These are phyloP conservation scores for Gautieria morchelliformis DNA, from an alignment of 768 basidiomycete species.

Conservation along the genomic window DNA sequence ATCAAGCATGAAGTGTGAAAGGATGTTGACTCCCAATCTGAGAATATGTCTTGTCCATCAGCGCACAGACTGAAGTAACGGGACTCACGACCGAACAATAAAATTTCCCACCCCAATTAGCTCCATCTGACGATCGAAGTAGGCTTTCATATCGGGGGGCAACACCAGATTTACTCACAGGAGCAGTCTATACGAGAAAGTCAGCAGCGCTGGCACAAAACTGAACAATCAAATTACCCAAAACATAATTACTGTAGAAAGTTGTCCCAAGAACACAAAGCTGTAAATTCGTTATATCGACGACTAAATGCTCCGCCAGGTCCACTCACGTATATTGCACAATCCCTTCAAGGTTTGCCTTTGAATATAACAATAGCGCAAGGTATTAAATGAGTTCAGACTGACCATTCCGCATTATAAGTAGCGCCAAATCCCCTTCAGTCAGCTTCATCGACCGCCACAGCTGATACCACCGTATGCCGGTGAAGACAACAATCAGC, in stretches of 20 bases:
- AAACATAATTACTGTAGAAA: background rate
- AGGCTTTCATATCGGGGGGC: background rate
- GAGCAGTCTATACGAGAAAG: background rate
- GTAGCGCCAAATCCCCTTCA: background rate
- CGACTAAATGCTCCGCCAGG: background rate
- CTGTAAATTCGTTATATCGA: background rate
- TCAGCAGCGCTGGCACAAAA: background rate
- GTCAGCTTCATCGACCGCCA: too few species aligned
- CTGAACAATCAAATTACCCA: background rate
- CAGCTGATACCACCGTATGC: background rate
- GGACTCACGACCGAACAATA: background rate
- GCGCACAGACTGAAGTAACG: background rate
- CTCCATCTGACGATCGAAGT: background rate
- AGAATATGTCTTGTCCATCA: background rate
- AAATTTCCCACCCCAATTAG: background rate
- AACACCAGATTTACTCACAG: background rate
- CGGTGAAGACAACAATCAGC: background rate
- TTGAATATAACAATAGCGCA: background rate
- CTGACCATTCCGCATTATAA: background rate
- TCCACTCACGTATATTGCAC: background rate
- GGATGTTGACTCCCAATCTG: background rate
- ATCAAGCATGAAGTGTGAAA: background rate
- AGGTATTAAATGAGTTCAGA: background rate
- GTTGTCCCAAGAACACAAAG: background rate
- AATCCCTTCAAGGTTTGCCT: background rate